These are phyloP conservation scores for Hirsutella thompsonii DNA, from an alignment of 2,329 filamentous ascomycete species.

Conservation along the genomic window DNA sequence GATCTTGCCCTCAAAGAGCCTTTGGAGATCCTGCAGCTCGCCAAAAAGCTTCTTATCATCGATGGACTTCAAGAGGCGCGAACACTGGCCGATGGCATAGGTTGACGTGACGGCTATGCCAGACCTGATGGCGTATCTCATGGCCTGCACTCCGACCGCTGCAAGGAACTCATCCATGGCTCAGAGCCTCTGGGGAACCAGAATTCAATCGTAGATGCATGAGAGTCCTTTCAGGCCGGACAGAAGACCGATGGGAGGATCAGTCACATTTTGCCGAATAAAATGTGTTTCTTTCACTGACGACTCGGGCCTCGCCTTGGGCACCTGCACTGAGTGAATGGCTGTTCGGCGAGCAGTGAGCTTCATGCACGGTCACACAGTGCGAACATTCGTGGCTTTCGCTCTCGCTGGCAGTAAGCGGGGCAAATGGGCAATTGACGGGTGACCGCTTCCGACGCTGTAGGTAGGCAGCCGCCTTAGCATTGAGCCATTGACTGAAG, in stretches of 20 bases:
- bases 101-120: constrained; percentile 75
- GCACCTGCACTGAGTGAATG: background rate
- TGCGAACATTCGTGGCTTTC: background rate
- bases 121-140: constrained; percentile 85
- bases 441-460: too few species aligned
- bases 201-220: background rate
- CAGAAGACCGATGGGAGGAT: background rate
- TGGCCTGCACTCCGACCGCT: constrained; percentile 52
- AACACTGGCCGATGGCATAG: constrained; percentile 75
- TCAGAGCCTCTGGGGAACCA: too few species aligned
- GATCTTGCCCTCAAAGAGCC: constrained; percentile 73
- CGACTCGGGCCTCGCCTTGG: background rate
- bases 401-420: too few species aligned
- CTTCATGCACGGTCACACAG: background rate
- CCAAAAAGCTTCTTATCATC: constrained; percentile 53
- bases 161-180: constrained; percentile 57
- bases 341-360: background rate
- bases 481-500: too few species aligned
- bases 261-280: constrained; percentile 1
- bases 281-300: background rate
- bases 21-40: constrained; percentile 60
- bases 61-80: constrained; percentile 63
- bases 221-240: background rate
- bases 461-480: too few species aligned
- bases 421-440: too few species aligned